Conservation (phyloP, 768 basidiomycete species). For the Dacryopinax spathularia region DNA sequence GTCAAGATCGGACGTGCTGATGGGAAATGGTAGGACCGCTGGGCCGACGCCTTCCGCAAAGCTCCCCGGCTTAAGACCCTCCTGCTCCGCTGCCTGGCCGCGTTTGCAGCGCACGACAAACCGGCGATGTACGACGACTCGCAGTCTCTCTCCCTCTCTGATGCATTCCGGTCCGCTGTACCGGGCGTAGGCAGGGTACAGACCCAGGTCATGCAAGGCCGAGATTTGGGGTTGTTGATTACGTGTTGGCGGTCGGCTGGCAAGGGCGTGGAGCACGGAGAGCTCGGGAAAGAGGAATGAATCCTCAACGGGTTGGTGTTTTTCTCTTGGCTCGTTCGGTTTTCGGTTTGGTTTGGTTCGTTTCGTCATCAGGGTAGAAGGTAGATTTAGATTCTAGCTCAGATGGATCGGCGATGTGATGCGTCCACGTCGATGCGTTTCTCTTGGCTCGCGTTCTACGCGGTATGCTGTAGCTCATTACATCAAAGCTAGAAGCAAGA, state of each 20-base stretch:
- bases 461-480: too few relatives aligned
- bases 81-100: background rate
- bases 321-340: background rate
- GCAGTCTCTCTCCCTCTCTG: background rate
- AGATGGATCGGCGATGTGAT: too few relatives aligned
- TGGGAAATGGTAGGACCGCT: background rate
- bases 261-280: too few relatives aligned
- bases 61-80: background rate
- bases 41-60: background rate
- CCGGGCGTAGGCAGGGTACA: background rate
- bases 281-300: too few relatives aligned
- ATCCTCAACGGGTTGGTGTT: too few relatives aligned
- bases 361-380: background rate
- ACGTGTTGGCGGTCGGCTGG: background rate
- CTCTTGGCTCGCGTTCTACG: too few relatives aligned
- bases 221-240: background rate
- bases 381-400: too few relatives aligned
- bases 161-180: background rate
- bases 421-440: too few relatives aligned
- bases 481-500: too few relatives aligned
- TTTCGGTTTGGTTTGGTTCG: background rate
- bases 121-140: background rate
- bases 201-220: background rate
- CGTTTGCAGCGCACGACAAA: background rate
- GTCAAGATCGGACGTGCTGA: background rate